These are phyloP conservation scores for Cercospora sesami DNA, from an alignment of 2,329 filamentous ascomycete species.

Conservation along the genomic window DNA sequence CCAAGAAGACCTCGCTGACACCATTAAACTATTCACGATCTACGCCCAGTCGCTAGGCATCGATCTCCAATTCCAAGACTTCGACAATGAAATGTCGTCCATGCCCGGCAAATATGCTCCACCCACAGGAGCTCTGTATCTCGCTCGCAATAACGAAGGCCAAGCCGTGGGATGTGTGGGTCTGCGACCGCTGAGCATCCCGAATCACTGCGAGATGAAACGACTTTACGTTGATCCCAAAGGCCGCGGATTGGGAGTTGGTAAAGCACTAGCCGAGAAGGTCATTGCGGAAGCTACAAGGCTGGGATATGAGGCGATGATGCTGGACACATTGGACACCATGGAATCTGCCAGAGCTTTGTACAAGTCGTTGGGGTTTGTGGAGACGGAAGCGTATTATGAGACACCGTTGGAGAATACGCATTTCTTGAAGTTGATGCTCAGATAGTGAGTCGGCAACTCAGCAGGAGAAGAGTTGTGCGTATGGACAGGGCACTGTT, in stretches of 20 bases:
- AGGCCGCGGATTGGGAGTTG: slow-evolving; percentile 53
- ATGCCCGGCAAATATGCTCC: slow-evolving; percentile 58
- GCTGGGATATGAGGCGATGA: slow-evolving; percentile 54
- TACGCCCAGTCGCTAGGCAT: slow-evolving; percentile 51
- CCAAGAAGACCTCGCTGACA: slow-evolving; percentile 45
- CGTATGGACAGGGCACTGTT: not conserved
- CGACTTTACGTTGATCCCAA: slow-evolving; percentile 54
- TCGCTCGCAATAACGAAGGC: slow-evolving; percentile 43
- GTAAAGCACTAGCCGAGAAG: slow-evolving; percentile 49
- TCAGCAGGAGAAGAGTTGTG: not conserved
- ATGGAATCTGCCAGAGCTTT: slow-evolving; percentile 55
- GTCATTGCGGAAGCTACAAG: slow-evolving; percentile 49
- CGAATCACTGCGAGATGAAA: slow-evolving; percentile 53
- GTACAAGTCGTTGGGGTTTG: slow-evolving; percentile 55
- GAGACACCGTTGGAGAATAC: slow-evolving; percentile 56
- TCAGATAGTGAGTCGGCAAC: not conserved
- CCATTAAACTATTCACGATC: slow-evolving; percentile 41
- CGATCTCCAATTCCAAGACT: slow-evolving; percentile 60
- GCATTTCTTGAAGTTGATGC: slow-evolving; percentile 48
- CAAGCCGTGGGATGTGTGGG: slow-evolving; percentile 53
- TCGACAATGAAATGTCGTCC: slow-evolving; percentile 52
- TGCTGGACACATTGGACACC: slow-evolving; percentile 56
- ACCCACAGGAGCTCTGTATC: slow-evolving; percentile 50
- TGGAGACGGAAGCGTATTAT: slow-evolving; percentile 56
- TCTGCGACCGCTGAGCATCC: slow-evolving; percentile 44